These are phyloP conservation scores for Dictyostelium purpureum DNA, from an alignment of 78 protist genomes.

Conservation along the genomic window DNA sequence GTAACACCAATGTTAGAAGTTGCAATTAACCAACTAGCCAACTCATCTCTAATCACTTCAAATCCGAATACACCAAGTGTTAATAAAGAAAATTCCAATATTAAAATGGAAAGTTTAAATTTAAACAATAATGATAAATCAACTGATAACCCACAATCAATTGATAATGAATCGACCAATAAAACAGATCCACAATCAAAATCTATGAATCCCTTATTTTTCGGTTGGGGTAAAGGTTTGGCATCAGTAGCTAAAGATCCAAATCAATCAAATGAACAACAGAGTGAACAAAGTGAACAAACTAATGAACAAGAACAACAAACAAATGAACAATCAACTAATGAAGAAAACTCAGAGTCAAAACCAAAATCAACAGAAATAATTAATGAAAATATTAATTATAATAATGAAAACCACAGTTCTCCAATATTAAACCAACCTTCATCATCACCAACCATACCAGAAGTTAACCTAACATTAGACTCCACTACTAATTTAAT, in stretches of 20 bases:
- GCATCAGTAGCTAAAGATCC: constrained; percentile 23
- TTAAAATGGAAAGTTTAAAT: too few relatives aligned
- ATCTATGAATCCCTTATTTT: neutral
- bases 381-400: too few relatives aligned
- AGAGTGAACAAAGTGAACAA: neutral
- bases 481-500: neutral
- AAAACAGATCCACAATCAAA: neutral
- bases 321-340: neutral
- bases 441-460: neutral
- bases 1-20: neutral
- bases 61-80: neutral
- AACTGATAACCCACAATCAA: neutral
- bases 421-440: neutral
- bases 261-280: neutral
- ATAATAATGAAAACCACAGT: neutral
- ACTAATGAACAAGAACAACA: neutral
- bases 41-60: neutral
- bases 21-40: neutral
- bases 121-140: neutral
- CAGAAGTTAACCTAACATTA: neutral
- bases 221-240: constrained; percentile 34
- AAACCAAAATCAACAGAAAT: too few relatives aligned
- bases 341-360: too few relatives aligned
- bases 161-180: neutral
- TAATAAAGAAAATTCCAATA: too few relatives aligned